Base-by-base conservation (phyloP, 352 stramenopile genomes). In the Hyaloperonospora arabidopsidis region DNA sequence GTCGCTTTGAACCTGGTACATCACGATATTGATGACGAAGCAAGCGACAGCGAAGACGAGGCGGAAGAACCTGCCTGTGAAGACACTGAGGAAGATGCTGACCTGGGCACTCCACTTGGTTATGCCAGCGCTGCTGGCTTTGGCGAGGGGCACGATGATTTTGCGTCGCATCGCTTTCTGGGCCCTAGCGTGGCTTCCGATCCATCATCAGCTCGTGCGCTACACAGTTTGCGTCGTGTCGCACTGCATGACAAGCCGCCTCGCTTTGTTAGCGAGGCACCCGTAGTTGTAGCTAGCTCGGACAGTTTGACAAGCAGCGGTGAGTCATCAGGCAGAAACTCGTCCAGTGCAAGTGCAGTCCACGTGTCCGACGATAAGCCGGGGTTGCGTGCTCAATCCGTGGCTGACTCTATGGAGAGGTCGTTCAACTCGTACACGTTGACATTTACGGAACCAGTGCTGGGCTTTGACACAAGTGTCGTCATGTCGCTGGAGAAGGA, bases 161-260 rank as follows among this genome's bases (percentile, higher is more conserved):
- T 80, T 52, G 49, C 74, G 17, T 80, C 67, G 5, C 79, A 89
- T 64, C 72, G 73, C 21, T 89, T 89, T 50, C 62, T 85, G 13
- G 79, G 79, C 2, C 79, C 79, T 15, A 89, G 72, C 23, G 54
- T 74, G 8, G 50, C 61, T 0, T 53, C 59, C n/a, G 66, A 85
- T 28, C 57, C 68, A 22, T 57, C 49, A 2, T 80, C 73, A 2
- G 63, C 59, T 40, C 68, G 76, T 17, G 68, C 56, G 2, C 57
- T 89, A 41, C 79, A 89, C 44, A 70, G 64, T 15, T 55, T 86
- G n/a, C 76, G 79, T 25, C 72, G 68, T 32, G 67, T 87, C 35
- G 54, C 70, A n/a, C 65, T 89, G 34, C 74, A 85, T 59, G 65
- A 74, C 21, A 86, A 85, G 39, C 79, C 79, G 5, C 79, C 79